A percentile compares a stretch with the other conserved stretches of the same genome.
These are phyloP conservation scores for Chrysoporthe austroafricana DNA, from an alignment of 2,329 filamentous ascomycete species.

Conservation along the genomic window DNA sequence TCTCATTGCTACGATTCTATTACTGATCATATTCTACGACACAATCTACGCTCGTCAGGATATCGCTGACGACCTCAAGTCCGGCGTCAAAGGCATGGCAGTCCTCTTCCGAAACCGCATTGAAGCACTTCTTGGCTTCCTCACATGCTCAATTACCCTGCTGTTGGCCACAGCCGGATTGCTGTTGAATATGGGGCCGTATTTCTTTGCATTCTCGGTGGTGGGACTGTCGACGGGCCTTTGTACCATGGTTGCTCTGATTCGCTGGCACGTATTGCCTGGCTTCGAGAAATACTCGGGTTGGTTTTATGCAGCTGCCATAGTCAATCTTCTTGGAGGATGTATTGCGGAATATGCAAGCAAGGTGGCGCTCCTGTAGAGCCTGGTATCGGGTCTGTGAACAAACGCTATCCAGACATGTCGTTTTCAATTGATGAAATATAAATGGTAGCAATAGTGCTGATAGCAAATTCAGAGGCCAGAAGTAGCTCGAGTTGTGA, in stretches of 20 bases:
- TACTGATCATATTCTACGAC: slow-evolving; percentile 36
- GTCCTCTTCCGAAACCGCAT: slow-evolving; percentile 36
- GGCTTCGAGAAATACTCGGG: neutral
- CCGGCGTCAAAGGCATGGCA: slow-evolving; percentile 41
- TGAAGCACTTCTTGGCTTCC: slow-evolving; percentile 27
- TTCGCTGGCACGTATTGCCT: neutral
- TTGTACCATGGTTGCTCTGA: neutral
- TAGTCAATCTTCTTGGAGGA: neutral
- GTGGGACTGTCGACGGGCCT: neutral
- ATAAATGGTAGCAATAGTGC: no score
- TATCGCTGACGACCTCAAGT: slow-evolving; percentile 38
- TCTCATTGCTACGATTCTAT: neutral
- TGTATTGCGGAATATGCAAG: slow-evolving; percentile 2
- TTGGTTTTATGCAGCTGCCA: neutral
- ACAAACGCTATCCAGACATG: no score
- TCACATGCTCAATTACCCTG: neutral
- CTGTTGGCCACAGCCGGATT: neutral
- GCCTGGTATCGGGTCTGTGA: no score
- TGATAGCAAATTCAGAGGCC: no score
- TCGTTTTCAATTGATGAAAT: no score
- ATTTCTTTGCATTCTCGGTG: neutral
- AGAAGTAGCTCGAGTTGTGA: no score
- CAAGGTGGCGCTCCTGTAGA: neutral
- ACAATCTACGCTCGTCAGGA: slow-evolving; percentile 44
- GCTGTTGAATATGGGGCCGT: neutral